A percentile compares a stretch with the other conserved stretches of the same genome.
phyloP scores from a whole-genome alignment of 1,284 basidiomycete species.

The Garcileccinum viscosum region DNA sequence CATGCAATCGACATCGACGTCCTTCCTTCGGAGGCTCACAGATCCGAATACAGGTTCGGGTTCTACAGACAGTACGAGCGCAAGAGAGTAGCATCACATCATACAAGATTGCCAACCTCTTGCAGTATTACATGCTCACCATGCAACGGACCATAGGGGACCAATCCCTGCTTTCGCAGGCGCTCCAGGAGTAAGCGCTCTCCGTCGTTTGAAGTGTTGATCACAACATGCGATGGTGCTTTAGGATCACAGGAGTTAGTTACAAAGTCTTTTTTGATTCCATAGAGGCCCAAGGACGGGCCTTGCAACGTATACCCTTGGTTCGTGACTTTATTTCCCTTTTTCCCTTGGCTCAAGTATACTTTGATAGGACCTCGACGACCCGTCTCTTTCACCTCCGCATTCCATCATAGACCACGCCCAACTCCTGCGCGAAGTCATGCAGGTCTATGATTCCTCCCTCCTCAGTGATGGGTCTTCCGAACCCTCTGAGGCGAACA shows the following conservation, averaged over 20 bases:
- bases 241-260: slow-evolving; percentile 79
- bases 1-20: neutral
- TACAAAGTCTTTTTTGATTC: slow-evolving; percentile 88
- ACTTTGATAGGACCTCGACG: slow-evolving; percentile 69
- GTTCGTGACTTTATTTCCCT: slow-evolving; percentile 49
- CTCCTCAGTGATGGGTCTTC: slow-evolving; percentile 62
- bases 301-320: slow-evolving; percentile 73
- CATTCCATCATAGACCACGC: slow-evolving; percentile 80
- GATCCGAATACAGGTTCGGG: slow-evolving; percentile 62
- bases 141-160: slow-evolving; percentile 92
- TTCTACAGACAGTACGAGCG: slow-evolving; percentile 89
- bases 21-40: neutral
- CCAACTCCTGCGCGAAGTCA: slow-evolving; percentile 86
- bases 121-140: slow-evolving; percentile 92
- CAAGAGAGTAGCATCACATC: slow-evolving; percentile 92
- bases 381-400: slow-evolving; percentile 79
- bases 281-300: slow-evolving; percentile 81
- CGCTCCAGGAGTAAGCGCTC: slow-evolving; percentile 77
- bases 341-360: neutral
- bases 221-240: neutral
- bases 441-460: slow-evolving; percentile 86
- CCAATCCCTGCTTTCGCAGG: slow-evolving; percentile 76
- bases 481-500: slow-evolving; percentile 12
- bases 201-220: neutral
- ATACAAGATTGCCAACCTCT: slow-evolving; percentile 91